A percentile compares a stretch with the other conserved stretches of the same genome.
These are phyloP conservation scores for Torulaspora maleeae DNA, from an alignment of 805 yeast genomes.

Conservation along the genomic window DNA sequence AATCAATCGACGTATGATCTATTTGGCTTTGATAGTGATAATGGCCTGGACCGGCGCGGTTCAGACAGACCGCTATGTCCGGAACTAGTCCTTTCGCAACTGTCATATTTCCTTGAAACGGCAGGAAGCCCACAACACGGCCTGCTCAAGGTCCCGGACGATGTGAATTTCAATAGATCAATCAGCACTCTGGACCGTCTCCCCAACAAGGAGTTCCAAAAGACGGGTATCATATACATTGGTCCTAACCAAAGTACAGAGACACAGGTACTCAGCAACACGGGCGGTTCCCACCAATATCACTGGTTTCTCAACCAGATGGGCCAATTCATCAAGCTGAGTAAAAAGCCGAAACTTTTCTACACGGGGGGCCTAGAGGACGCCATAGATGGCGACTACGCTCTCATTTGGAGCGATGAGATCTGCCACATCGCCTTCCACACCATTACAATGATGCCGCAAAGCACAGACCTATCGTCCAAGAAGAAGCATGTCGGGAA, in stretches of 20 bases:
- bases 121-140: background rate
- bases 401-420: slow-evolving; percentile 68
- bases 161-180: slow-evolving; percentile 42
- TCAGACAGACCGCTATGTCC: slow-evolving; percentile 1
- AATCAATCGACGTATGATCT: slow-evolving; percentile 6
- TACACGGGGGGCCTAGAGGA: slow-evolving; percentile 79
- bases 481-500: slow-evolving; percentile 88
- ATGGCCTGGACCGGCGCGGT: background rate
- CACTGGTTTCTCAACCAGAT: slow-evolving; percentile 52
- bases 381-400: slow-evolving; percentile 66
- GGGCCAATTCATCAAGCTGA: slow-evolving; percentile 58
- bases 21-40: slow-evolving; percentile 4
- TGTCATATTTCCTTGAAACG: background rate
- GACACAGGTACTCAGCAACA: slow-evolving; percentile 57
- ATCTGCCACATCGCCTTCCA: slow-evolving; percentile 71
- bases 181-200: slow-evolving; percentile 62
- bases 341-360: slow-evolving; percentile 44
- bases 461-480: slow-evolving; percentile 41
- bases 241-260: slow-evolving; percentile 64
- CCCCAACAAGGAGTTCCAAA: slow-evolving; percentile 73
- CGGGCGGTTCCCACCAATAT: slow-evolving; percentile 59
- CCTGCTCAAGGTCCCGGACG: slow-evolving; percentile 12
- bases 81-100: slow-evolving; percentile 7
- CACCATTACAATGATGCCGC: slow-evolving; percentile 78
- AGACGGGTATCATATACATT: slow-evolving; percentile 72